Percentiles rank a stretch among this genome's conserved stretches.
Evolutionary conservation across 108 stramenopile species (phyloP).

Genomic region (Skeletonema potamos): DNA sequence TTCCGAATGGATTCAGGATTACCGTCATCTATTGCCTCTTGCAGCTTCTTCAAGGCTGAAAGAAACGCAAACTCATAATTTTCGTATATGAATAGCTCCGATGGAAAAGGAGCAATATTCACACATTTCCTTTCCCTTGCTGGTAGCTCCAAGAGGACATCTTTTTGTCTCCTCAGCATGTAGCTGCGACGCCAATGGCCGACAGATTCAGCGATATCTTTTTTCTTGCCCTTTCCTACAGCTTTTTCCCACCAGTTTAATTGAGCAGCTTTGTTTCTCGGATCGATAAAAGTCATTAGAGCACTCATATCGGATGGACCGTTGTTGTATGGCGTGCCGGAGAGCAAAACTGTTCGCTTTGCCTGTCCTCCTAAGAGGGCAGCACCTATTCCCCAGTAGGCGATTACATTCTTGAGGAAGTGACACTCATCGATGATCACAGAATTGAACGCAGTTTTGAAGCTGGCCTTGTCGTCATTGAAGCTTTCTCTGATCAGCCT

Average conservation of each 20-base stretch:
- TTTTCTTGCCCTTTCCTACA: background rate
- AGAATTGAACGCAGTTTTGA: slow-evolving; percentile 27
- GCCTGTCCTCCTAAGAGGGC: slow-evolving; percentile 37
- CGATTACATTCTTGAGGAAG: slow-evolving; percentile 31
- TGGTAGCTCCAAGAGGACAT: slow-evolving; percentile 7
- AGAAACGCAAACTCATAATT: slow-evolving; percentile 33
- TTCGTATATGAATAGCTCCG: slow-evolving; percentile 38
- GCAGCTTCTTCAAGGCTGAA: slow-evolving; percentile 13
- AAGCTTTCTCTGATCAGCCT: slow-evolving; percentile 10
- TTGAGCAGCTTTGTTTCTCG: slow-evolving; percentile 19
- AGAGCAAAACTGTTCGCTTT: slow-evolving; percentile 27
- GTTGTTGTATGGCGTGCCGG: slow-evolving; percentile 60
- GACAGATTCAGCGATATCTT: slow-evolving; percentile 6
- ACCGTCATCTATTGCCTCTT: slow-evolving; percentile 14
- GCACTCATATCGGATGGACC: slow-evolving; percentile 29
- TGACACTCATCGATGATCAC: slow-evolving; percentile 49
- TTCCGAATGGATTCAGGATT: slow-evolving; percentile 4
- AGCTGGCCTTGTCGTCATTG: background rate
- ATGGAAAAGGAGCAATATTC: slow-evolving; percentile 1
- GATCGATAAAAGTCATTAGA: slow-evolving; percentile 43
- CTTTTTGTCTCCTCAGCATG: slow-evolving; percentile 30
- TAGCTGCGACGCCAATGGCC: slow-evolving; percentile 20
- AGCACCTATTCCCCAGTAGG: slow-evolving; percentile 45
- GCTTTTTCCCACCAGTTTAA: slow-evolving; percentile 42
- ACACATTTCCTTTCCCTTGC: background rate